A percentile compares a stretch with the other conserved stretches of the same genome.
Evolutionary conservation across 305 asterid species (phyloP).

Genomic region (Solanum aculeatissimum): DNA sequence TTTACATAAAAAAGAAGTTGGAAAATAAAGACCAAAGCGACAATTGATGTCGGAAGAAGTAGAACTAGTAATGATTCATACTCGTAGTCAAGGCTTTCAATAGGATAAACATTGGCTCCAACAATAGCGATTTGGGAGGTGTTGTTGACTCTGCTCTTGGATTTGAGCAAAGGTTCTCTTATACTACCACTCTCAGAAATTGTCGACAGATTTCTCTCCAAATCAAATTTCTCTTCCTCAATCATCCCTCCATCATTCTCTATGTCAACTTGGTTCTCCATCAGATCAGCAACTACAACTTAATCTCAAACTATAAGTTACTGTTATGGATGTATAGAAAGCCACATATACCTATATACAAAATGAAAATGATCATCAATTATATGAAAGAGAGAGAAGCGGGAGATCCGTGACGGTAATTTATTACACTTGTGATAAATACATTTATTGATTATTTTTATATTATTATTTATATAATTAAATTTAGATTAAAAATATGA

Average conservation of each 20-base stretch:
- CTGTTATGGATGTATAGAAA: not conserved
- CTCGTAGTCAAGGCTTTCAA: constrained; percentile 98
- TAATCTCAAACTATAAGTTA: not conserved
- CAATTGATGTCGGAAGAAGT: too few species aligned
- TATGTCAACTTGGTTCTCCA: not conserved
- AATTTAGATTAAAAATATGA: too few species aligned
- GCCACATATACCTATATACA: not conserved
- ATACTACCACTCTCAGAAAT: not conserved
- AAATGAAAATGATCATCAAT: not conserved
- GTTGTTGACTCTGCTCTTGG: constrained; percentile 45
- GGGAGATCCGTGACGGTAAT: not conserved
- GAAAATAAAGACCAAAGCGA: not conserved
- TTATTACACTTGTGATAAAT: not conserved
- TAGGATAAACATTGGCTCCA: constrained; percentile 80
- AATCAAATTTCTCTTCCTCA: not conserved
- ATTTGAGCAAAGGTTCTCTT: constrained; percentile 48
- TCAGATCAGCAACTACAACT: not conserved
- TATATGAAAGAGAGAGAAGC: not conserved
- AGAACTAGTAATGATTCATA: constrained; percentile 5
- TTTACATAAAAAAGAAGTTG: too few species aligned
- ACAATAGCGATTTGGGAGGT: constrained; percentile 89
- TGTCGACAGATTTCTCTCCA: not conserved
- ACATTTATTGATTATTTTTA: not conserved
- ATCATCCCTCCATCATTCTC: not conserved
- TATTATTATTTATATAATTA: too few species aligned